Evolutionary conservation across 2,329 filamentous ascomycete genomes (phyloP).

Genomic region (Colletotrichum coccodes): DNA sequence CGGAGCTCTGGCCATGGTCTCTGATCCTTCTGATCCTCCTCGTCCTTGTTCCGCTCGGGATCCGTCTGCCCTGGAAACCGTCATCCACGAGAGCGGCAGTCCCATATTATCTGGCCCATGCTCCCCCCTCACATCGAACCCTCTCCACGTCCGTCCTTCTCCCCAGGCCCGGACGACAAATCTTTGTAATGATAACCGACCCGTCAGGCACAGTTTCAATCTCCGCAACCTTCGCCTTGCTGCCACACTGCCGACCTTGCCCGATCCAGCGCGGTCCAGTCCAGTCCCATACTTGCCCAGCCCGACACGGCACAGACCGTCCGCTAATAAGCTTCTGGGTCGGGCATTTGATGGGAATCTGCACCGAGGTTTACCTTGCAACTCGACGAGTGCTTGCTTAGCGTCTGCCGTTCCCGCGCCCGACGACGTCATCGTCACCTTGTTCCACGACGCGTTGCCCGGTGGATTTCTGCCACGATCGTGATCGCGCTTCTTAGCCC

Average conservation of each 20-base stretch:
- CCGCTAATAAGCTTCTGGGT: constrained; percentile 3
- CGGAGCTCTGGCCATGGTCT: background rate
- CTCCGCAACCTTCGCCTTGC: constrained; percentile 11
- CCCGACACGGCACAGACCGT: constrained; percentile 21
- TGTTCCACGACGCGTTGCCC: background rate
- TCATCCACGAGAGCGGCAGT: background rate
- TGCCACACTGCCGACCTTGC: background rate
- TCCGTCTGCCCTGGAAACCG: background rate
- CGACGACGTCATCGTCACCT: background rate
- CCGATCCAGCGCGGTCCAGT: background rate
- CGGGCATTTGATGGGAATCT: background rate
- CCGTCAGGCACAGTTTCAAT: background rate
- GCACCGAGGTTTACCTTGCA: background rate
- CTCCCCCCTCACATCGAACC: background rate
- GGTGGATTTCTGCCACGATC: background rate
- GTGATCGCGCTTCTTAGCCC: background rate
- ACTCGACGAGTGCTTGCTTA: background rate
- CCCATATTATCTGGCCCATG: constrained; percentile 9
- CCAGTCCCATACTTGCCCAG: background rate
- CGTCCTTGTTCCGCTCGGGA: background rate
- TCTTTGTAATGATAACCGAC: constrained; percentile 8
- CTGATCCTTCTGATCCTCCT: background rate
- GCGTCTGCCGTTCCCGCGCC: background rate
- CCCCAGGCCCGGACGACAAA: constrained; percentile 16
- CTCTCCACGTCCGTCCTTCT: background rate